Evolutionary conservation across 2,329 filamentous ascomycete species (phyloP).

Genomic region (Teratosphaeria nubilosa): DNA sequence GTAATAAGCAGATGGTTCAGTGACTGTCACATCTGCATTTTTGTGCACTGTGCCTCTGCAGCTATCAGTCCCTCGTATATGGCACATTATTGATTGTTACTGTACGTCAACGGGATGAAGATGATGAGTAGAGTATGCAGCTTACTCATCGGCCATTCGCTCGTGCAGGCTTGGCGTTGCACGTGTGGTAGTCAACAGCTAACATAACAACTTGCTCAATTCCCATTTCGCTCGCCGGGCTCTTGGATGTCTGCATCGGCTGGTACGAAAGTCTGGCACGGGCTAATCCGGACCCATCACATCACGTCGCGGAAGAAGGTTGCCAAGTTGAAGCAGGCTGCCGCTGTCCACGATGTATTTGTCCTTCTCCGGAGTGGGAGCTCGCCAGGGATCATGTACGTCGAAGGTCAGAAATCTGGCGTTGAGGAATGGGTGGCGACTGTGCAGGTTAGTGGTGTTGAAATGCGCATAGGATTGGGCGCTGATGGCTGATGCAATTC

Average conservation of each 20-base stretch:
- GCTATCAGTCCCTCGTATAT: background rate
- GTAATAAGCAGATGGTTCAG: background rate
- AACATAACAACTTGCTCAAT: background rate
- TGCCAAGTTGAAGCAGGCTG: conserved; percentile 52
- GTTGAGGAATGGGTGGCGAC: conserved; percentile 54
- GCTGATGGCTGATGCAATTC: background rate
- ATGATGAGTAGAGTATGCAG: background rate
- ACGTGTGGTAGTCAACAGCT: background rate
- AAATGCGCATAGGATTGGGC: background rate
- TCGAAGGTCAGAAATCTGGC: conserved; percentile 48
- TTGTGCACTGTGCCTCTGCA: background rate
- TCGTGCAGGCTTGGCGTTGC: background rate
- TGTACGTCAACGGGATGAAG: background rate
- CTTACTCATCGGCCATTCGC: background rate
- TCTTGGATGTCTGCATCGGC: background rate
- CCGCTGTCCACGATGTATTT: conserved; percentile 49
- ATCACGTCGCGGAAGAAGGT: conserved; percentile 73
- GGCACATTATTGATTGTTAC: background rate
- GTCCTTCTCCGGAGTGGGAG: conserved; percentile 58
- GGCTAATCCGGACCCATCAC: conserved; percentile 68
- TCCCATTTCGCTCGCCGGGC: background rate
- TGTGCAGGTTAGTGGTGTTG: conserved; percentile 40
- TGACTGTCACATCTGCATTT: background rate
- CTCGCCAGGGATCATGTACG: conserved; percentile 69
- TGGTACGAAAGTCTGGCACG: conserved; percentile 29